These are phyloP conservation scores for Pythium volutum DNA, from an alignment of 352 stramenopile species.

Conservation along the genomic window DNA sequence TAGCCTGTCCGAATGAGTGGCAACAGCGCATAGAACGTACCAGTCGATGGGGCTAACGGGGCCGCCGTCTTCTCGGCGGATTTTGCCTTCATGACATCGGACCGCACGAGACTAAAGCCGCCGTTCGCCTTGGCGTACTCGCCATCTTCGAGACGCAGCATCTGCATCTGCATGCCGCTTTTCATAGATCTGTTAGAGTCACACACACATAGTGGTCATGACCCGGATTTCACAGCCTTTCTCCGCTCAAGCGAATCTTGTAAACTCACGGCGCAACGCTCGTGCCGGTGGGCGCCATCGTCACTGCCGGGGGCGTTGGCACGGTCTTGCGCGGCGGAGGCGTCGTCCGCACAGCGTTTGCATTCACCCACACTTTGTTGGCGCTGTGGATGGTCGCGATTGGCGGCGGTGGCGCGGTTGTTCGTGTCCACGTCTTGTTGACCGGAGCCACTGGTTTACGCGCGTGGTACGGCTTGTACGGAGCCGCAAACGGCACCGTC, in stretches of 20 bases:
- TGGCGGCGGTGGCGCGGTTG: neutral
- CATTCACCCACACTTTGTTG: slow-evolving; percentile 60
- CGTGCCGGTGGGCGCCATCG: neutral
- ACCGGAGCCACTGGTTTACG: slow-evolving; percentile 17
- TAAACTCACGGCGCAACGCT: slow-evolving; percentile 22
- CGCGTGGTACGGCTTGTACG: slow-evolving; percentile 5
- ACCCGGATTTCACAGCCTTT: neutral
- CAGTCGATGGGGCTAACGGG: neutral
- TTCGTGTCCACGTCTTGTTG: slow-evolving; percentile 49
- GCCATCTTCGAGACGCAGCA: slow-evolving; percentile 59
- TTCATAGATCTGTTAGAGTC: slow-evolving; percentile 23
- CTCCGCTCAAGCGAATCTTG: neutral
- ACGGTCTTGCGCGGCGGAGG: neutral
- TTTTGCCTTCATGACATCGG: slow-evolving; percentile 41
- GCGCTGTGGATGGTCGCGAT: slow-evolving; percentile 22
- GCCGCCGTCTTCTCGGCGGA: neutral
- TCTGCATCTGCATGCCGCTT: slow-evolving; percentile 48
- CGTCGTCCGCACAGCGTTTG: slow-evolving; percentile 5
- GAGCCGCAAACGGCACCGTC: neutral
- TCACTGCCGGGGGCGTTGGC: slow-evolving; percentile 40
- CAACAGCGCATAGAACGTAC: neutral
- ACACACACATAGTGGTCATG: neutral
- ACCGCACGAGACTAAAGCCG: slow-evolving; percentile 67
- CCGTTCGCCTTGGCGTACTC: slow-evolving; percentile 73
- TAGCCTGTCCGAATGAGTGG: neutral